A percentile compares a stretch with the other conserved stretches of the same genome.
These are phyloP conservation scores for Harringtonia lauricola DNA, from an alignment of 2,329 filamentous ascomycete species.

Conservation along the genomic window DNA sequence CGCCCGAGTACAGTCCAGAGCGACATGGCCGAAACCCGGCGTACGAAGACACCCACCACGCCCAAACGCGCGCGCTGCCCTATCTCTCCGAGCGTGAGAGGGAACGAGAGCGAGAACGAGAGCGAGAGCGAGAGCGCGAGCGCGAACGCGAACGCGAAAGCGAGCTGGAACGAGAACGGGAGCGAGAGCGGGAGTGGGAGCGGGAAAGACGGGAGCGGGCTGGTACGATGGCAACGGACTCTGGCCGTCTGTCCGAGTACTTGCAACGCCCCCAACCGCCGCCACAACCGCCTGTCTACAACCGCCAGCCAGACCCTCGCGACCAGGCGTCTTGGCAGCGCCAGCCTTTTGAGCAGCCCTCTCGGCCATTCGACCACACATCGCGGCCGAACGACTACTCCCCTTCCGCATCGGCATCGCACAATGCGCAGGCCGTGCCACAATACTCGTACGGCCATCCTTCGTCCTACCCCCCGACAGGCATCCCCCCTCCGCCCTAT, in stretches of 20 bases:
- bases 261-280: constrained; percentile 21
- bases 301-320: constrained; percentile 28
- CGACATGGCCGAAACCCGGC: constrained; percentile 30
- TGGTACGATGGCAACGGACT: constrained; percentile 6
- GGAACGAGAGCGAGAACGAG: constrained; percentile 24
- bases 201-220: constrained; percentile 29
- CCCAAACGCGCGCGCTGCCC: constrained; percentile 17
- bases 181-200: constrained; percentile 26
- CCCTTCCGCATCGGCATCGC: constrained; percentile 26
- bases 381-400: constrained; percentile 30
- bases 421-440: constrained; percentile 9
- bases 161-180: constrained; percentile 19
- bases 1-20: constrained; percentile 42
- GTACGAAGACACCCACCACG: constrained; percentile 35
- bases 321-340: constrained; percentile 26
- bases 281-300: constrained; percentile 24
- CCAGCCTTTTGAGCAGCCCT: constrained; percentile 29
- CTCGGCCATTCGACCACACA: constrained; percentile 32
- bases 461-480: constrained; percentile 23
- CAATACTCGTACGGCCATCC: constrained; percentile 23
- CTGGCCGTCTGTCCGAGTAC: constrained; percentile 28
- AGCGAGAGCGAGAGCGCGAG: constrained; percentile 17
- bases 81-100: constrained; percentile 36
- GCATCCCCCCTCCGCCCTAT: constrained; percentile 21
- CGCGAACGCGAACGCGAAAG: constrained; percentile 8